A percentile compares a stretch with the other conserved stretches of the same genome.
Evolutionary conservation across 1,284 basidiomycete genomes (phyloP).

Genomic region (Sanghuangporus weigelae): DNA sequence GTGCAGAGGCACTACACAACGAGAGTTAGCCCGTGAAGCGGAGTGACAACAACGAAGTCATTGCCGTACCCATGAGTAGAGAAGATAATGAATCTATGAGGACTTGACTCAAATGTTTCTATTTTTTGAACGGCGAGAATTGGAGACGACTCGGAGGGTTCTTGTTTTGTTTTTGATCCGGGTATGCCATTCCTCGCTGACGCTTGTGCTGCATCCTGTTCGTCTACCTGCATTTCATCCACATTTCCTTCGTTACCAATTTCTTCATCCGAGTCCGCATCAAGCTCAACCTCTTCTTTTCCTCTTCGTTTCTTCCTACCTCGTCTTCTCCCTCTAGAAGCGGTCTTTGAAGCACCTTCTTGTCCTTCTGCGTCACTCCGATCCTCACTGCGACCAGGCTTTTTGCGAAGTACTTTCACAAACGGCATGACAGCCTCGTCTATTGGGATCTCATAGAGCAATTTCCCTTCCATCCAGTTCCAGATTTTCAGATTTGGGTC

Average conservation of each 20-base stretch:
- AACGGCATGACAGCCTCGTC: constrained; percentile 53
- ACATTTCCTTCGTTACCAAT: constrained; percentile 20
- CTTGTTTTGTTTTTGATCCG: constrained; percentile 12
- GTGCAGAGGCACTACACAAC: constrained; percentile 51
- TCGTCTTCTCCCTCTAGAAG: constrained; percentile 23
- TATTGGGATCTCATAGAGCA: constrained; percentile 51
- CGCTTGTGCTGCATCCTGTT: constrained; percentile 10
- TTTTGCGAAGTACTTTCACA: constrained; percentile 43
- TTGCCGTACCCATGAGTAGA: constrained; percentile 58
- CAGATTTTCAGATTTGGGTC: constrained; percentile 75
- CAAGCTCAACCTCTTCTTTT: constrained; percentile 19
- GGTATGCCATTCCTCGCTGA: constrained; percentile 19
- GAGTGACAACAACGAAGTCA: background rate
- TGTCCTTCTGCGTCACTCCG: constrained; percentile 31
- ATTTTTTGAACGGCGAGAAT: constrained; percentile 54
- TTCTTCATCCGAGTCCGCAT: constrained; percentile 20
- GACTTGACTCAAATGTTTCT: constrained; percentile 26
- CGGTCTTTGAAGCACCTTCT: constrained; percentile 23
- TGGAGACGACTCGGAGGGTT: constrained; percentile 24
- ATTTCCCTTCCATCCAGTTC: constrained; percentile 66
- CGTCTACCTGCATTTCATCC: constrained; percentile 24
- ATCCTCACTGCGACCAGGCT: constrained; percentile 33
- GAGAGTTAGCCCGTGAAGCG: background rate
- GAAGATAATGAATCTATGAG: constrained; percentile 48
- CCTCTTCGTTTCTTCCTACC: constrained; percentile 29